Conservation (phyloP, 2,329 filamentous ascomycete species). For the Ophiosphaerella narmari region DNA sequence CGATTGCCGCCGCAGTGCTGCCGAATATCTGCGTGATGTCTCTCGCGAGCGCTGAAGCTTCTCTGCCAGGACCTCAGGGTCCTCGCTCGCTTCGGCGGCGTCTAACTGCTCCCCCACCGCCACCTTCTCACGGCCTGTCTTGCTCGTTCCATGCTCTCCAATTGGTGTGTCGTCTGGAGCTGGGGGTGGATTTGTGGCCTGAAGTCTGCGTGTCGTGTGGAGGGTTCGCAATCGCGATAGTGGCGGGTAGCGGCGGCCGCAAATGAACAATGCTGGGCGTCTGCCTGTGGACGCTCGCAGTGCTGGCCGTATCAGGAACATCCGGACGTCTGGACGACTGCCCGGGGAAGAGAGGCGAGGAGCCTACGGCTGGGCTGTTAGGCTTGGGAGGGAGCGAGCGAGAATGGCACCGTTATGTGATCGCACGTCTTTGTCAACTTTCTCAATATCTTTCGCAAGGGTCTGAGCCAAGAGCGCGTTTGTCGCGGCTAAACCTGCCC, state of each 20-base stretch:
- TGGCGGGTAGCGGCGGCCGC: conserved; percentile 42
- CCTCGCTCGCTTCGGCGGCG: conserved; percentile 30
- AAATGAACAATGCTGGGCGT: conserved; percentile 44
- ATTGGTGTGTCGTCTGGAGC: conserved; percentile 33
- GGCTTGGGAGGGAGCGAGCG: conserved; percentile 9
- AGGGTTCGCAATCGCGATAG: conserved; percentile 37
- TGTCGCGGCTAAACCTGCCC: conserved; percentile 7
- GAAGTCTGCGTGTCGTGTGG: conserved; percentile 37
- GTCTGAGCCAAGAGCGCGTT: conserved; percentile 13
- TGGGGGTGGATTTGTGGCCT: conserved; percentile 33
- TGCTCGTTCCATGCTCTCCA: conserved; percentile 29
- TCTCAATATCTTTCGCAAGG: conserved; percentile 18
- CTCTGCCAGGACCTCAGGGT: conserved; percentile 41
- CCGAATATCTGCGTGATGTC: conserved; percentile 39
- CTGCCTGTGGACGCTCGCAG: conserved; percentile 47
- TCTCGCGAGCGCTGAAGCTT: conserved; percentile 44
- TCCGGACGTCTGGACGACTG: conserved; percentile 37
- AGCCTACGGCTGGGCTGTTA: conserved; percentile 23
- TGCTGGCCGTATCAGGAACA: conserved; percentile 50
- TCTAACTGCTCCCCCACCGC: conserved; percentile 26
- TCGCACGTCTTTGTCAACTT: conserved; percentile 23
- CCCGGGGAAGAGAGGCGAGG: conserved; percentile 14
- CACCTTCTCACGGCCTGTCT: conserved; percentile 23
- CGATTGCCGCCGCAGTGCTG: conserved; percentile 41
- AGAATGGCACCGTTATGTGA: conserved; percentile 24